These are phyloP conservation scores for Linum trigynum DNA, from an alignment of 345 rosid genomes.

Conservation along the genomic window DNA sequence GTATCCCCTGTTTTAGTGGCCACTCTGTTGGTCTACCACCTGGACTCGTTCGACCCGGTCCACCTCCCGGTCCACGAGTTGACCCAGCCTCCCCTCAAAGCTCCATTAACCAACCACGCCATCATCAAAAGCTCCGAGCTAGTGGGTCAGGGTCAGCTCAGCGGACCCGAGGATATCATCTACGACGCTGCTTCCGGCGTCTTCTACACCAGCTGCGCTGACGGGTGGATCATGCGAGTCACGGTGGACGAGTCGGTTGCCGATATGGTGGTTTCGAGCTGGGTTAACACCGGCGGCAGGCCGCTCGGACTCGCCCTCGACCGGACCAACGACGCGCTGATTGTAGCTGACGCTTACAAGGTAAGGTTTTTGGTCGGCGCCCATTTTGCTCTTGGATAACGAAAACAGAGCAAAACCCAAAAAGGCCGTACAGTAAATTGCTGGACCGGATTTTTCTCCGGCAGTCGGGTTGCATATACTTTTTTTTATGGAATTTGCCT, in stretches of 20 bases:
- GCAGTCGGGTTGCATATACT: no score
- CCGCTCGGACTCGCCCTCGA: constrained; percentile 69
- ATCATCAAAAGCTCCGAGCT: background rate
- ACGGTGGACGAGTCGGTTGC: constrained; percentile 31
- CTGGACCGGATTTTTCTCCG: no score
- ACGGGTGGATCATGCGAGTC: constrained; percentile 85
- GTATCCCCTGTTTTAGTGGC: no score
- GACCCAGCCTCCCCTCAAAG: background rate
- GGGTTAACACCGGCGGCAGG: constrained; percentile 75
- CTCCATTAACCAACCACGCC: background rate
- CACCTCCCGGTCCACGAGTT: background rate
- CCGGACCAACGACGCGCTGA: constrained; percentile 27
- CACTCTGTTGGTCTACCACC: no score
- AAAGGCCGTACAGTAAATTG: no score
- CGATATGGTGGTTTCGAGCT: constrained; percentile 35
- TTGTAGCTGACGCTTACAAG: constrained; percentile 68
- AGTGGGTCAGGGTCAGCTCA: background rate
- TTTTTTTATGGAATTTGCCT: no score
- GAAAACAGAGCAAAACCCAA: no score
- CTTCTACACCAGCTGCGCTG: constrained; percentile 49
- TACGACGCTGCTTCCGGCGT: constrained; percentile 13
- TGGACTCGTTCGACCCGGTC: no score
- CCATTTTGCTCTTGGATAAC: no score
- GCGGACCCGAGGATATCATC: background rate
- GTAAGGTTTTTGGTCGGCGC: constrained; percentile 9